These are phyloP conservation scores for Fonsecaea nubica DNA, from an alignment of 2,329 filamentous ascomycete species.

Conservation along the genomic window DNA sequence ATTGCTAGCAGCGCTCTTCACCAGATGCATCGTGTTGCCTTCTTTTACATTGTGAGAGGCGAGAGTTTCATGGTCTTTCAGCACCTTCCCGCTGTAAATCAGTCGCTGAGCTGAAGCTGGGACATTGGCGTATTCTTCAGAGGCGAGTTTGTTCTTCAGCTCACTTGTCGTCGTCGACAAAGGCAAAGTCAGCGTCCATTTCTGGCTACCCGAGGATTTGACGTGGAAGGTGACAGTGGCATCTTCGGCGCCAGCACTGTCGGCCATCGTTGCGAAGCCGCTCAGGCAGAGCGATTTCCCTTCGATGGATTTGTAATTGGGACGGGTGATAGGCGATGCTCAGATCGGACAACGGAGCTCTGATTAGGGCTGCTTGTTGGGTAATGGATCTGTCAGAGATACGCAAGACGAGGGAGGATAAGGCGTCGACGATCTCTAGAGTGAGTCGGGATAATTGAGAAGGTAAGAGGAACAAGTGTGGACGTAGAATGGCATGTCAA, in stretches of 20 bases:
- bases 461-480: not conserved
- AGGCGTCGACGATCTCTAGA: not conserved
- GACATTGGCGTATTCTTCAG: constrained; percentile 81
- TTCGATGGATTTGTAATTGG: constrained; percentile 14
- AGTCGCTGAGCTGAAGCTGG: constrained; percentile 87
- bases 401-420: not conserved
- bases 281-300: not conserved
- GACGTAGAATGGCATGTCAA: not conserved
- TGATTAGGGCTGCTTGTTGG: not conserved
- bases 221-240: constrained; percentile 87
- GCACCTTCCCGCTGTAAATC: constrained; percentile 95
- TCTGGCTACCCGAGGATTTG: constrained; percentile 91
- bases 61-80: constrained; percentile 91
- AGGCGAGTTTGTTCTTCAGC: constrained; percentile 86
- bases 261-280: constrained; percentile 32
- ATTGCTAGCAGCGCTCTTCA: constrained; percentile 95
- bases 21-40: constrained; percentile 93
- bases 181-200: constrained; percentile 80
- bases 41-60: constrained; percentile 92
- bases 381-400: constrained; percentile 3
- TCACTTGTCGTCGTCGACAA: constrained; percentile 79
- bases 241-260: constrained; percentile 37
- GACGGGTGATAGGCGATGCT: not conserved
- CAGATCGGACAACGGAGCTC: not conserved
- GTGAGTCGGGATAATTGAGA: not conserved